phyloP scores from a whole-genome alignment of 202 grass and related monocot genomes.

The Bolboschoenoplectus hybrid region DNA sequence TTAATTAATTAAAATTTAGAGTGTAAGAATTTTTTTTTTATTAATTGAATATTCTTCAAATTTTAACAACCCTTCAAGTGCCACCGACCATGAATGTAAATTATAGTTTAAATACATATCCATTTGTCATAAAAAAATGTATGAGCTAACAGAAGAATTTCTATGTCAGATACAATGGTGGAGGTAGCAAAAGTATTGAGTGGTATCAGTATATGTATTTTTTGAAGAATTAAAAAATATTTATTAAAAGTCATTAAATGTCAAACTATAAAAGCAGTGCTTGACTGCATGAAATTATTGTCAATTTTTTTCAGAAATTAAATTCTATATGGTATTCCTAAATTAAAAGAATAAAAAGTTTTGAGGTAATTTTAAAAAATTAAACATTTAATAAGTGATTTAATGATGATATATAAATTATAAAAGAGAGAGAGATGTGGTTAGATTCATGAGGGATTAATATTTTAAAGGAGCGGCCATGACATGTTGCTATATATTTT shows the following conservation, averaged over 20 bases:
- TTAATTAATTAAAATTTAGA: no score
- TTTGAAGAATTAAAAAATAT: no score
- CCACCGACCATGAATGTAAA: not conserved
- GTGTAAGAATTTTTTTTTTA: no score
- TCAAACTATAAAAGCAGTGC: not conserved
- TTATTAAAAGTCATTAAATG: not conserved
- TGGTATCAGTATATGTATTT: no score
- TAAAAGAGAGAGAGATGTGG: not conserved
- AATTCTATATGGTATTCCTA: not conserved
- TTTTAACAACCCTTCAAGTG: not conserved
- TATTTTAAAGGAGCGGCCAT: not conserved
- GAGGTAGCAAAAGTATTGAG: no score
- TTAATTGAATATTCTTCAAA: not conserved
- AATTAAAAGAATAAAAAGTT: not conserved
- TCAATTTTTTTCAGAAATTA: not conserved
- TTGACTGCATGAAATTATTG: not conserved
- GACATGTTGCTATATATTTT: no score
- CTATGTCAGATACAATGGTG: not conserved
- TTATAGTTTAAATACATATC: not conserved
- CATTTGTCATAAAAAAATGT: not conserved
- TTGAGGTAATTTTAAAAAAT: not conserved
- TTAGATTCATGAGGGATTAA: not conserved
- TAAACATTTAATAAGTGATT: not conserved
- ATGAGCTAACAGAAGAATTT: not conserved
- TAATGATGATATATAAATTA: not conserved